These are phyloP conservation scores for Botrytis tulipae DNA, from an alignment of 2,329 filamentous ascomycete species.

Conservation along the genomic window DNA sequence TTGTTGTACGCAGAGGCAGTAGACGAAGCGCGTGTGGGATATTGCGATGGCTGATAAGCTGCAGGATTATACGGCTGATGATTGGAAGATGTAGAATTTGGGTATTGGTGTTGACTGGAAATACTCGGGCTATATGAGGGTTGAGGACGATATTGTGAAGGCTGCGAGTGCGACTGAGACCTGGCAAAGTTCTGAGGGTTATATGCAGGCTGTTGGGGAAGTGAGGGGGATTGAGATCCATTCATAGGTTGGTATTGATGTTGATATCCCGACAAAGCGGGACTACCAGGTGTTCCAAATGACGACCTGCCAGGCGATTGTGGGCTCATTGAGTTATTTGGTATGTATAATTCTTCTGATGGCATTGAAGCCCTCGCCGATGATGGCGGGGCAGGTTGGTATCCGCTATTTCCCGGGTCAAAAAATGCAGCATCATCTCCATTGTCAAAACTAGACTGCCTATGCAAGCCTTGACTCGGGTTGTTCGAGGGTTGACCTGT, in stretches of 20 bases:
- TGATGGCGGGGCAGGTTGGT: slow-evolving; percentile 35
- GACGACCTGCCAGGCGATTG: slow-evolving; percentile 33
- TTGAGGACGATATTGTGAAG: slow-evolving; percentile 47
- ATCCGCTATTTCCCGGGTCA: slow-evolving; percentile 37
- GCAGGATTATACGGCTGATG: slow-evolving; percentile 67
- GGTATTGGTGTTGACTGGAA: slow-evolving; percentile 18
- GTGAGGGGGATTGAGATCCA: slow-evolving; percentile 32
- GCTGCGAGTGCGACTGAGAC: slow-evolving; percentile 38
- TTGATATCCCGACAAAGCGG: slow-evolving; percentile 47
- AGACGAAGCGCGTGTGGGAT: slow-evolving; percentile 54
- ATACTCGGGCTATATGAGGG: slow-evolving; percentile 49
- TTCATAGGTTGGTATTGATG: slow-evolving; percentile 51
- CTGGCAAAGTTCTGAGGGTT: slow-evolving; percentile 61
- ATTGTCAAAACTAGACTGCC: slow-evolving; percentile 71
- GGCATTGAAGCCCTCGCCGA: slow-evolving; percentile 33
- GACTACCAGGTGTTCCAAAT: slow-evolving; percentile 31
- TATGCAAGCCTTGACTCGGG: slow-evolving; percentile 41
- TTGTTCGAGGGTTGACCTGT: slow-evolving; percentile 41
- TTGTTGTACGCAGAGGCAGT: slow-evolving; percentile 56
- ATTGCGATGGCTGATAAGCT: slow-evolving; percentile 44
- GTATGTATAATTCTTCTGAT: slow-evolving; percentile 64
- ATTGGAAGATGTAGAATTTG: slow-evolving; percentile 48
- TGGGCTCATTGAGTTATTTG: slow-evolving; percentile 30
- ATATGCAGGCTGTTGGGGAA: slow-evolving; percentile 49
- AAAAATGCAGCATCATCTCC: slow-evolving; percentile 68